Base-by-base conservation (phyloP, 352 stramenopile species). In the Peronosclerospora sorghi region DNA sequence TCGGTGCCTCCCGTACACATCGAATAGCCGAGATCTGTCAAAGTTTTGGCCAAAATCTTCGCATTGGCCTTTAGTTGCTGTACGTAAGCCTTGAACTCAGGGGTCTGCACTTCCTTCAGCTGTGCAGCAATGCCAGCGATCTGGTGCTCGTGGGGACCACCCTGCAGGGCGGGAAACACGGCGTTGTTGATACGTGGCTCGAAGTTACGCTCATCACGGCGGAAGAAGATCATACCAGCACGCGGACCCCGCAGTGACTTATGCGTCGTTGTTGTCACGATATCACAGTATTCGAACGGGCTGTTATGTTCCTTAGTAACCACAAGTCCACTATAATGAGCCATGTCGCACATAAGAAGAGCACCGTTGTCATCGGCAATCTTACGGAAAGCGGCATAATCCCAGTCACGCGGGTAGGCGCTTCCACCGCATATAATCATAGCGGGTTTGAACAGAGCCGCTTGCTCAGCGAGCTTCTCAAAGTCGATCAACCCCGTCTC, bases 241-340 rank as follows among this genome's bases (percentile, higher is more conserved):
- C 96, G 83, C 12, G 96, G 96, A 15, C 96, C 96, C 56, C 96
- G 85, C 40, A 99, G 83, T 21, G 77, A 96, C 81, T 99, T 99
- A 85, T 99, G 96, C 9, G 96, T 99, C 24, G 96, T 99, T 41
- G 94, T 99, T 15, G 96, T 99, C 4, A 99, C 96, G 15, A 99
- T 78, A 74, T 99, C 96, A 46, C 93, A 98, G 73, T 96, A 96
- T 32, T 98, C 77, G 64, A 99, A 99, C 9, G 96, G 96, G 65
- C 68, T 96, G 8, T 62, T 63, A 55, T 94, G 91, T 59, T 98
- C 94, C 32, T 80, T 59, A n/a, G 94, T 97, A 18, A 84, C 95
- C 1, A 99, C 95, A 14, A 99, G 78, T 36, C 96, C 96, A 36
- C 80, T 97, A 72, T 98, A 98, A 71, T 99, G 96, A 6, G 96